These are phyloP conservation scores for Chaetomium sp. DNA, from an alignment of 2,329 filamentous ascomycete species.

Conservation along the genomic window DNA sequence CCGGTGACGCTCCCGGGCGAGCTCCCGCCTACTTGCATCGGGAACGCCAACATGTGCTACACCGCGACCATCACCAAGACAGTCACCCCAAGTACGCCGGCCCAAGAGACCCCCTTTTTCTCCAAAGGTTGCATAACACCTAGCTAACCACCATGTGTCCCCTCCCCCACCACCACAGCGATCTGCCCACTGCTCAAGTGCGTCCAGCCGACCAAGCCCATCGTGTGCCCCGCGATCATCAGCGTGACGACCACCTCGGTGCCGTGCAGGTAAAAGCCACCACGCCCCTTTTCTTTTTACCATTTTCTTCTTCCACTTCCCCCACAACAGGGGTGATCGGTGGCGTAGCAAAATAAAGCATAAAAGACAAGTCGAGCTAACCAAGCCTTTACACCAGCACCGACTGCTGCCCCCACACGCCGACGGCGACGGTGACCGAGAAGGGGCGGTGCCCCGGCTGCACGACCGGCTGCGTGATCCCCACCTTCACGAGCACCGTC, in stretches of 20 bases:
- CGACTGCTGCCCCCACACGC: slow-evolving; percentile 44
- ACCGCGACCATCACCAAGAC: slow-evolving; percentile 33
- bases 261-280: slow-evolving; percentile 38
- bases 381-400: slow-evolving; percentile 29
- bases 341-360: too few species aligned
- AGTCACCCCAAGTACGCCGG: slow-evolving; percentile 21
- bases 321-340: neutral
- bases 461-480: slow-evolving; percentile 35
- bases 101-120: too few species aligned
- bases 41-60: slow-evolving; percentile 32
- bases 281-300: neutral
- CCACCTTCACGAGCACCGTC: slow-evolving; percentile 31
- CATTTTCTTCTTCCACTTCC: neutral
- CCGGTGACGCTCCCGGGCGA: slow-evolving; percentile 2
- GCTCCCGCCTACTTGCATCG: slow-evolving; percentile 22
- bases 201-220: slow-evolving; percentile 26
- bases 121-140: neutral
- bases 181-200: slow-evolving; percentile 12
- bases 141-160: neutral
- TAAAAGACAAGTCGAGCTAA: neutral
- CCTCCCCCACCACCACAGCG: neutral
- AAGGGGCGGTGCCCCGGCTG: slow-evolving; percentile 35
- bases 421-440: slow-evolving; percentile 34
- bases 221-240: slow-evolving; percentile 40
- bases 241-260: slow-evolving; percentile 40